phyloP scores from a whole-genome alignment of 2,329 filamentous ascomycete genomes.

The Colletotrichum aenigma region DNA sequence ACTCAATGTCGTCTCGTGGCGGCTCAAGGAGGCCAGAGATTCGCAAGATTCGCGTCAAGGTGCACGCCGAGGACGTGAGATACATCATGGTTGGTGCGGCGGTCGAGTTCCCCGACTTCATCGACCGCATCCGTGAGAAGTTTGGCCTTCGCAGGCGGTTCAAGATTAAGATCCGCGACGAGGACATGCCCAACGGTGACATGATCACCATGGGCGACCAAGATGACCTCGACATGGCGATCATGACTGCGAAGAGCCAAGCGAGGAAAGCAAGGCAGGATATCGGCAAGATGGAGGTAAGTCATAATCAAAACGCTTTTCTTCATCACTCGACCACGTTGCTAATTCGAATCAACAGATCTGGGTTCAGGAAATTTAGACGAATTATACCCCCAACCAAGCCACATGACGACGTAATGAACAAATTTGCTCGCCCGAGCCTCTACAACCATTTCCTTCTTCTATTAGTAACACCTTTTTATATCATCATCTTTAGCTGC shows the following conservation, averaged over 20 bases:
- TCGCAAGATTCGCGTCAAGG: conserved; percentile 86
- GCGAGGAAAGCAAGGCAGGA: conserved; percentile 78
- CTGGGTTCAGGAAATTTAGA: conserved; percentile 53
- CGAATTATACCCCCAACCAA: conserved; percentile 26
- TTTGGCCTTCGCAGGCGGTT: conserved; percentile 79
- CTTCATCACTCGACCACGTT: not conserved
- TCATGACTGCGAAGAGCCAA: conserved; percentile 69
- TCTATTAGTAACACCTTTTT: not conserved
- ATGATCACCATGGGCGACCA: conserved; percentile 98
- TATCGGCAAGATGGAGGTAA: conserved; percentile 94
- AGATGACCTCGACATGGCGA: conserved; percentile 90
- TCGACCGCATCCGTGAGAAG: conserved; percentile 82
- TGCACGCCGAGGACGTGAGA: conserved; percentile 87
- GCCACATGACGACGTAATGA: conserved; percentile 32
- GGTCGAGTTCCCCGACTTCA: conserved; percentile 78
- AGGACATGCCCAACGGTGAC: conserved; percentile 76
- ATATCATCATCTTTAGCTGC: conserved; percentile 1
- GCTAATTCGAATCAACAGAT: conserved; percentile 40
- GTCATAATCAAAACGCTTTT: conserved; percentile 35
- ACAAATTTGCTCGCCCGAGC: conserved; percentile 1
- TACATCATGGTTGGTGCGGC: conserved; percentile 85
- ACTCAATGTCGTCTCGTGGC: conserved; percentile 54
- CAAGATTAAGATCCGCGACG: conserved; percentile 88
- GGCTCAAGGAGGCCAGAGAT: conserved; percentile 68
- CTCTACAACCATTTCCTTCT: conserved; percentile 8